Evolutionary conservation across 2,329 filamentous ascomycete genomes (phyloP).

Genomic region (Nemania sp.): DNA sequence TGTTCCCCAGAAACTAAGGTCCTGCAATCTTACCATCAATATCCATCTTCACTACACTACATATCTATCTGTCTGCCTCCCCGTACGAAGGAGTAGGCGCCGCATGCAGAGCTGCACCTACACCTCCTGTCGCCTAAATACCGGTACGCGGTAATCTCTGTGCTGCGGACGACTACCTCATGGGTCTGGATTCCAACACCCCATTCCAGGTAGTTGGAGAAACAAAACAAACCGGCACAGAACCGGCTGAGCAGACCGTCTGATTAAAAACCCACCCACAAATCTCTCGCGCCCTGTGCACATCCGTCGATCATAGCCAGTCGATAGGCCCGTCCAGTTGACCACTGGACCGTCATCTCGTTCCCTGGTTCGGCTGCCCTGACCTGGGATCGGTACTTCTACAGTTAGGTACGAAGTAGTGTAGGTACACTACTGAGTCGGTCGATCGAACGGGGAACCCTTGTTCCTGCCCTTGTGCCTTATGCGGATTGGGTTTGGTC

Average conservation of each 20-base stretch:
- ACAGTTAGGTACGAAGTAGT: too few relatives aligned
- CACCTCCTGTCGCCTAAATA: too few relatives aligned
- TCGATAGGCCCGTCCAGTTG: constrained; percentile 15
- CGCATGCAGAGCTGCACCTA: too few relatives aligned
- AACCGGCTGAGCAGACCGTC: constrained; percentile 16
- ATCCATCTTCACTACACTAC: too few relatives aligned
- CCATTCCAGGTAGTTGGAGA: constrained; percentile 6
- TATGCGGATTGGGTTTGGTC: constrained; percentile 3
- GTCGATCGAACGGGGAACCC: constrained; percentile 8
- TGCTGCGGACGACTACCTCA: constrained; percentile 1
- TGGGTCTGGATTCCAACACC: constrained; percentile 1
- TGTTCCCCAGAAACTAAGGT: constrained; percentile 8
- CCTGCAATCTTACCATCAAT: constrained; percentile 15
- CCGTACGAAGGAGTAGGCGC: too few relatives aligned
- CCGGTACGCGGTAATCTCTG: constrained; percentile 2
- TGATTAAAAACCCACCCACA: constrained; percentile 7
- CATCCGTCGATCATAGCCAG: constrained; percentile 24
- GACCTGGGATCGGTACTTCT: constrained; percentile 9
- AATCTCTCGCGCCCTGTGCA: constrained; percentile 10
- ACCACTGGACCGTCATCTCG: constrained; percentile 1
- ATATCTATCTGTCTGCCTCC: too few relatives aligned
- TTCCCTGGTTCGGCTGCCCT: background rate
- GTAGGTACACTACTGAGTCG: too few relatives aligned
- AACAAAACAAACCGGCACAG: constrained; percentile 11
- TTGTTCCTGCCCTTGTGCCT: background rate